Evolutionary conservation across 352 stramenopile genomes (phyloP), one percentile per base, ranked within the genome.

Genomic region (Phytophthora gonapodyides): DNA sequence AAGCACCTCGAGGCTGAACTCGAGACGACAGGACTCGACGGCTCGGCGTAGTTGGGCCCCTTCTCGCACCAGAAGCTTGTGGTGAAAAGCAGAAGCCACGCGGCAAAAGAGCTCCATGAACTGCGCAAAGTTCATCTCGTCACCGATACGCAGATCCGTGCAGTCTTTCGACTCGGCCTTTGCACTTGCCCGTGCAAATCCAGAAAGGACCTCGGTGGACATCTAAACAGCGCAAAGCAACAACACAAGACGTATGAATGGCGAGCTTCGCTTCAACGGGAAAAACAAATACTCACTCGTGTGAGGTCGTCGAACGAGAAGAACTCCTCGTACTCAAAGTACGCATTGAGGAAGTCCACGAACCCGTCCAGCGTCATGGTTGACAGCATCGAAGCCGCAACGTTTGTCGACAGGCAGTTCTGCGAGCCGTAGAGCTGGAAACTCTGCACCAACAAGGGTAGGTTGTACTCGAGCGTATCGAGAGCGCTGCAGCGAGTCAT

Each of bases 271-370:
- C 4, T 24, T 11, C 10, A 27, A 15, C n/a, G 19, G n/a, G n/a
- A n/a, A 30, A 43, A 17, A n/a, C 13, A 27, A 15, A 48, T 42
- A 61, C 67, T 48, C 37, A 84, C 76, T 12, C 70, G 45, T 12
- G 70, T 33, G 35, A 87, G 57, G 3, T 84, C 57, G 15, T 75
- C 49, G 45, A 73, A 84, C 10, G 80, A 87, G n/a, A 89, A 75
- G 42, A 65, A 91, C 41, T 84, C 81, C 33, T 88, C 81, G 64
- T 89, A 89, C 63, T 90, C 78, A 47, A 93, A 85, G 51, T 93
- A 90, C 8, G 76, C 84, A 41, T 84, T 89, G 24, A 91, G 69
- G 37, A 93, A 93, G 49, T 93, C 80, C 40, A 89, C 65, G 56
- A 93, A 89, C 0, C 80, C 82, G 12, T 90, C 78, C 11, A 90